phyloP scores from a whole-genome alignment of 257 asterid species.

The Solanum chiquidenum region DNA sequence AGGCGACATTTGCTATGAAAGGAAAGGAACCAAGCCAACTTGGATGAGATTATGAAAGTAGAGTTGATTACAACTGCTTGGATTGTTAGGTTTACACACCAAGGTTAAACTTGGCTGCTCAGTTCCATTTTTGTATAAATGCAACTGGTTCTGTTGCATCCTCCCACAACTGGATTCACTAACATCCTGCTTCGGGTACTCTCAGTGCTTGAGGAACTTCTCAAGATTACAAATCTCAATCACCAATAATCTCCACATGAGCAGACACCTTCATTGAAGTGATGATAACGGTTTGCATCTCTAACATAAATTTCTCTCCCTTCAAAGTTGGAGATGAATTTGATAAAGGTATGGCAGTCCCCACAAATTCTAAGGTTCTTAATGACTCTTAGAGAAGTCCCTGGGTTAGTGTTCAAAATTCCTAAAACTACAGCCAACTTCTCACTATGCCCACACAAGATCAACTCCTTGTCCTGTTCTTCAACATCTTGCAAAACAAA shows the following conservation, averaged over 20 bases:
- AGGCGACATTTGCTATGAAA: neutral
- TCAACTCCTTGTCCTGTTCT: conserved; percentile 87
- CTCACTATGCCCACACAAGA: conserved; percentile 90
- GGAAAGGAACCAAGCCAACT: neutral
- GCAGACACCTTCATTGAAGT: conserved; percentile 70
- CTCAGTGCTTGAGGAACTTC: neutral
- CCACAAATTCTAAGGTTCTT: conserved; percentile 90
- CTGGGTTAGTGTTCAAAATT: conserved; percentile 51
- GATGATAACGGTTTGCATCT: conserved; percentile 84
- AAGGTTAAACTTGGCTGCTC: neutral
- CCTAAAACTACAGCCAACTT: conserved; percentile 87
- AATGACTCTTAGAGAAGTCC: conserved; percentile 58
- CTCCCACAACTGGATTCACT: neutral
- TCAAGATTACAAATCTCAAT: conserved; percentile 9
- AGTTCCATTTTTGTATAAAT: neutral
- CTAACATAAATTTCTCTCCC: conserved; percentile 74
- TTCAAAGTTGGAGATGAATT: conserved; percentile 60
- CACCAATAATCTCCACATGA: conserved; percentile 91
- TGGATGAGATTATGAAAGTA: neutral
- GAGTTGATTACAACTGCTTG: neutral
- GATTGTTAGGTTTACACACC: neutral
- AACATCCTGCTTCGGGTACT: neutral
- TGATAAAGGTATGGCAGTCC: conserved; percentile 76
- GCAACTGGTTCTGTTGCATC: neutral
- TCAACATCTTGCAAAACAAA: conserved; percentile 87